A percentile compares a stretch with the other conserved stretches of the same genome.
Evolutionary conservation across 2,329 filamentous ascomycete genomes (phyloP).

Genomic region (Pseudocercospora ulei): DNA sequence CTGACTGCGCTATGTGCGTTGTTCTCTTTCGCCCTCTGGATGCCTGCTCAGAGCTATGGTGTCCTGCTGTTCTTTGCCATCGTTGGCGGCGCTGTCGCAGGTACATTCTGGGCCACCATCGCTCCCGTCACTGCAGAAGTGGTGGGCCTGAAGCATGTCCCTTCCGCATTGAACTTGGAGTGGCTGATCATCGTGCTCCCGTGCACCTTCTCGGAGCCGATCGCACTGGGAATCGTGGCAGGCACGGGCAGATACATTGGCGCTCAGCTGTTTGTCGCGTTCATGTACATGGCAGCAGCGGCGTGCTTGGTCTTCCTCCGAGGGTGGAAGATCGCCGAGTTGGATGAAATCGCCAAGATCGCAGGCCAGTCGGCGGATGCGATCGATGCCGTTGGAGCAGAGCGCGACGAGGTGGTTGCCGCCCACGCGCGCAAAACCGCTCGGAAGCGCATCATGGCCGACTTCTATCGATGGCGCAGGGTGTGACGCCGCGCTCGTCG

Average conservation of each 20-base stretch:
- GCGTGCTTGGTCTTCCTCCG: conserved; percentile 47
- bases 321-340: conserved; percentile 52
- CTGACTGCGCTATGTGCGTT: conserved; percentile 57
- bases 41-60: conserved; percentile 56
- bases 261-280: conserved; percentile 52
- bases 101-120: conserved; percentile 57
- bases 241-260: conserved; percentile 47
- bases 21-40: conserved; percentile 62
- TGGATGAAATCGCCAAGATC: conserved; percentile 38
- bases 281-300: conserved; percentile 53
- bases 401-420: conserved; percentile 22
- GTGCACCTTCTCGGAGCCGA: conserved; percentile 53
- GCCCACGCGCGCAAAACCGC: conserved; percentile 23
- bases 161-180: conserved; percentile 58
- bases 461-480: conserved; percentile 31
- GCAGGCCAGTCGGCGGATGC: conserved; percentile 26
- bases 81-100: conserved; percentile 56
- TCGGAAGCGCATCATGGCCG: conserved; percentile 25
- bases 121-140: conserved; percentile 64
- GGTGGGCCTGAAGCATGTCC: conserved; percentile 58
- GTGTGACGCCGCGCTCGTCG: too few relatives aligned
- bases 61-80: conserved; percentile 63
- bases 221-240: conserved; percentile 47
- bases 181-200: conserved; percentile 65
- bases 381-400: conserved; percentile 24